Conservation (phyloP, 345 rosid species). For the Camelina hispida region DNA sequence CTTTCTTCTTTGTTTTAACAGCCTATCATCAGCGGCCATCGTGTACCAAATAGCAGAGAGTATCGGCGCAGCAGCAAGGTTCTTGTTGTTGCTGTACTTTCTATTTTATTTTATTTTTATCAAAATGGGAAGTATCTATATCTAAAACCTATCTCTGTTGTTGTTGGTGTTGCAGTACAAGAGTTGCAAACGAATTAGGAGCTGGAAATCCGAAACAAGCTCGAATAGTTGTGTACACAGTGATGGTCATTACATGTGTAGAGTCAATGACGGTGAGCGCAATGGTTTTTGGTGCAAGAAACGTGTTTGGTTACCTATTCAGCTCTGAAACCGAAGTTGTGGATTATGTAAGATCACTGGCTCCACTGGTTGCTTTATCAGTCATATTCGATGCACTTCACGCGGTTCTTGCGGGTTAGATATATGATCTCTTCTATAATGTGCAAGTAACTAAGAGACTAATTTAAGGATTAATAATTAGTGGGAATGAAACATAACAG, state of each 20-base stretch:
- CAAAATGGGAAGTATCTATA: background rate
- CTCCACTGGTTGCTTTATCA: constrained; percentile 33
- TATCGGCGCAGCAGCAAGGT: constrained; percentile 71
- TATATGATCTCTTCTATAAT: background rate
- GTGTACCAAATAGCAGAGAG: constrained; percentile 63
- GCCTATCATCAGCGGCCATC: constrained; percentile 58
- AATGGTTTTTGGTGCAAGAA: constrained; percentile 33
- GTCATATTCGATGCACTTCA: constrained; percentile 42
- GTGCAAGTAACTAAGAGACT: background rate
- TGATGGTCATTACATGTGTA: constrained; percentile 34
- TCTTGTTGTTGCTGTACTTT: constrained; percentile 16
- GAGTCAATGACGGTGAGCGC: constrained; percentile 36
- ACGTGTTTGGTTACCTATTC: constrained; percentile 45
- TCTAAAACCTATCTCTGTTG: background rate
- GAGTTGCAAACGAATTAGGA: constrained; percentile 55
- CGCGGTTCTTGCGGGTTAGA: constrained; percentile 41
- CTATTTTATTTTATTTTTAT: too few species aligned
- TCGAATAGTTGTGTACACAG: constrained; percentile 35
- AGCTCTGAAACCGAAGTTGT: constrained; percentile 44
- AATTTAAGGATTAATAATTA: background rate
- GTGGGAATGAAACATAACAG: constrained; percentile 19
- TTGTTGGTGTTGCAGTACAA: constrained; percentile 50
- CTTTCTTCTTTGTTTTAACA: constrained; percentile 36
- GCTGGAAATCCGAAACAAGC: constrained; percentile 42
- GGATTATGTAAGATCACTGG: constrained; percentile 38